Evolutionary conservation across 2,329 filamentous ascomycete genomes (phyloP), one percentile per base, ranked within the genome.

Genomic region (Penicillium oxalicum): DNA sequence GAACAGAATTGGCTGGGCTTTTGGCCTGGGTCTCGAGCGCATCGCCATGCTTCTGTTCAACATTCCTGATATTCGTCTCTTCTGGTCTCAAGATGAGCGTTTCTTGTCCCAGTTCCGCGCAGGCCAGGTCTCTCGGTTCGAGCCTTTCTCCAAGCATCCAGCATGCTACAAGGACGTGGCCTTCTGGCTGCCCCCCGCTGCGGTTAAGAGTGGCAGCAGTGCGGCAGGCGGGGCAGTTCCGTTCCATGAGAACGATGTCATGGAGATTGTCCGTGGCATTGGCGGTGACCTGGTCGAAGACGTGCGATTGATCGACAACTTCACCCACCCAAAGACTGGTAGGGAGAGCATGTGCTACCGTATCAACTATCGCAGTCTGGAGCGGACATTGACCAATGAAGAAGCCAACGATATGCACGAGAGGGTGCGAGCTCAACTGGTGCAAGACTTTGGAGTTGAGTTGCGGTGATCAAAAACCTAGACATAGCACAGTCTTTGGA

Each of bases 1-100:
- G 3, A 74, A 81, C 47, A 83, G 88, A 62, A 70, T 95, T 2
- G 91, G 91, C 4, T 98, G 93, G 93, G 93, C 93, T 0, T 98
- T 97, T 70, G 93, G 93, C 33, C 77, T 97, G 13, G 93, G 93
- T 2, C 79, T 98, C 27, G 93, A 98, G 70, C 83, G 93, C 52
- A 91, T 98, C 54, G 91, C 93, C 52, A 98, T 98, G 93, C 80
- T 98, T 33, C 81, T 98, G 25, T 98, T 96, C 75, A 86, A 88
- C 50, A 95, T 98, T 50, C 89, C 91, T 0, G 93, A 98, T 65
- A 98, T 98, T 59, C 85, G 93, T 9, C 82, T 97, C 4, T 97
- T 98, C 74, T 98, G 93, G 93, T 94, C 88, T 29, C 75, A 77
- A 47, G 93, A 98, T 67, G 65, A 78, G 60, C 82, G 93, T 7